Evolutionary conservation across 2,329 filamentous ascomycete species (phyloP).

Genomic region (Ceratocystis lukuohia): DNA sequence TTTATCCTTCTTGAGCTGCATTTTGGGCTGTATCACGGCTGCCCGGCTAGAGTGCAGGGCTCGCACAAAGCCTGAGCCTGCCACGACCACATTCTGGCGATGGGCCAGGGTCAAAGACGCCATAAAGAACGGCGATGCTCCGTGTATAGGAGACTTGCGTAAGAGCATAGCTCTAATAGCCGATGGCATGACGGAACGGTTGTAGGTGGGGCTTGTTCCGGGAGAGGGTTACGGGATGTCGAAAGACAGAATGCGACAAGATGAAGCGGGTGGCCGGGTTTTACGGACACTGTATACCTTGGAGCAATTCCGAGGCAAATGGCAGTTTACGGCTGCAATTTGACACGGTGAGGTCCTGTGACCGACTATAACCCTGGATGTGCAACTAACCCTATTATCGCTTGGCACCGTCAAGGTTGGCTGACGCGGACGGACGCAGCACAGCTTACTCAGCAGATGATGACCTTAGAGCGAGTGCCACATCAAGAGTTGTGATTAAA

Average conservation of each 20-base stretch:
- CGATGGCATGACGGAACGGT: background rate
- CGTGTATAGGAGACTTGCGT: background rate
- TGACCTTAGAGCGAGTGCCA: too few relatives aligned
- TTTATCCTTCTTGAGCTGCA: slow-evolving; percentile 2
- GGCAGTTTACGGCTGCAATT: background rate
- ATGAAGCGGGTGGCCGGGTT: background rate
- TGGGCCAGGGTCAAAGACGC: background rate
- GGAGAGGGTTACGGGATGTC: background rate
- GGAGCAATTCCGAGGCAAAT: background rate
- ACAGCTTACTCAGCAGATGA: too few relatives aligned
- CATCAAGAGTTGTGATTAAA: too few relatives aligned
- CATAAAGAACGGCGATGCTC: background rate
- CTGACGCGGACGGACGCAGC: too few relatives aligned
- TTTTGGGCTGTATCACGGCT: background rate
- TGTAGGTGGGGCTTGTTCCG: background rate
- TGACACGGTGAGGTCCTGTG: background rate
- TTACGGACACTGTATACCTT: slow-evolving; percentile 4
- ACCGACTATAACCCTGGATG: too few relatives aligned
- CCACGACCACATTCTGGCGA: background rate
- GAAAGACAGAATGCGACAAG: background rate
- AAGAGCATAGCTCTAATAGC: background rate
- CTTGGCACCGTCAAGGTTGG: too few relatives aligned
- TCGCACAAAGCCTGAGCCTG: background rate
- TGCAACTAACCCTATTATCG: too few relatives aligned
- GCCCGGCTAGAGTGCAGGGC: background rate